A percentile compares a stretch with the other conserved stretches of the same genome.
Conservation (phyloP, 2,329 filamentous ascomycete genomes). For the Penicillium fuscoglaucum region DNA sequence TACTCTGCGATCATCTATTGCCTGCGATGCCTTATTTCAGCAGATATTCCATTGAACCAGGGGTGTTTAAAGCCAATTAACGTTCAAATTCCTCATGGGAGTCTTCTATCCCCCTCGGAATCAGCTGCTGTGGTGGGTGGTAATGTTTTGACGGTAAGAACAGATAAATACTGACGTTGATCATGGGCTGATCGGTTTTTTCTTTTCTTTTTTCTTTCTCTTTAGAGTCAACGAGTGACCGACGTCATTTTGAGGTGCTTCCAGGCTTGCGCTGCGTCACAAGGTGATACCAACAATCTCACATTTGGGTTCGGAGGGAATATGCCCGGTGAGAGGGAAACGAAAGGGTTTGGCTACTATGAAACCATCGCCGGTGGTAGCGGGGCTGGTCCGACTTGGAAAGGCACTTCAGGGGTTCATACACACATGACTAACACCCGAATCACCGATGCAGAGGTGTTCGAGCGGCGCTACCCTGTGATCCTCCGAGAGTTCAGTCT, state of each 20-base stretch:
- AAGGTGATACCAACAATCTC: slow-evolving; percentile 74
- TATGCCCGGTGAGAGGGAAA: slow-evolving; percentile 16
- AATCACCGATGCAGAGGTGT: slow-evolving; percentile 77
- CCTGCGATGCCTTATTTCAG: slow-evolving; percentile 70
- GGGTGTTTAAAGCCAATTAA: slow-evolving; percentile 73
- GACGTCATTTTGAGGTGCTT: slow-evolving; percentile 78
- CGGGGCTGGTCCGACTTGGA: slow-evolving; percentile 71
- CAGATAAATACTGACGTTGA: background rate
- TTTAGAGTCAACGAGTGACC: slow-evolving; percentile 27
- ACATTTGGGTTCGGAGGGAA: slow-evolving; percentile 29
- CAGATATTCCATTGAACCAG: slow-evolving; percentile 80
- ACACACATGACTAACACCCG: slow-evolving; percentile 85
- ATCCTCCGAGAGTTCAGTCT: slow-evolving; percentile 70
- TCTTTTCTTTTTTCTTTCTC: background rate
- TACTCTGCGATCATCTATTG: slow-evolving; percentile 81
- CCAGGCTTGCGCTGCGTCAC: slow-evolving; percentile 69
- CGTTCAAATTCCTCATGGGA: slow-evolving; percentile 68
- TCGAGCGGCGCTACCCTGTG: slow-evolving; percentile 75
- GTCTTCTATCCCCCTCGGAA: slow-evolving; percentile 70
- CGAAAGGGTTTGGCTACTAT: slow-evolving; percentile 67
- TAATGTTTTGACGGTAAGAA: slow-evolving; percentile 73
- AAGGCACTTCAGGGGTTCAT: slow-evolving; percentile 74
- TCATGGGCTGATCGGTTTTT: background rate
- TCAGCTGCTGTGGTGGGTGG: slow-evolving; percentile 75
- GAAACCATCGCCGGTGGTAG: slow-evolving; percentile 79